These are phyloP conservation scores for Candida railenensis DNA, from an alignment of 805 yeast species.

Conservation along the genomic window DNA sequence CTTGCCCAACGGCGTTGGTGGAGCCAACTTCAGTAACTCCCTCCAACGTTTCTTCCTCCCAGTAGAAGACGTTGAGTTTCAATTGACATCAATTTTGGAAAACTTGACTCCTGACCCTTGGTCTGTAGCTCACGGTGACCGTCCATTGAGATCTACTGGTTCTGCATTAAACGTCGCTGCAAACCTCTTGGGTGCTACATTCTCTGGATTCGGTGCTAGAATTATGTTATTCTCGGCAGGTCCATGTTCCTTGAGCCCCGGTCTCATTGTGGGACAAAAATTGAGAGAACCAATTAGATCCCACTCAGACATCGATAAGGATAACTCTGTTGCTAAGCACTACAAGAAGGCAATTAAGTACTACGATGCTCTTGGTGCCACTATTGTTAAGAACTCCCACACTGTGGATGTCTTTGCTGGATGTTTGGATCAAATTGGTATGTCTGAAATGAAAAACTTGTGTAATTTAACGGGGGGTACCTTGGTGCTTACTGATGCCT, in stretches of 20 bases:
- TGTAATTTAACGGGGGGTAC: slow-evolving; percentile 90
- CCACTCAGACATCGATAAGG: slow-evolving; percentile 94
- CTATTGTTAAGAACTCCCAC: slow-evolving; percentile 70
- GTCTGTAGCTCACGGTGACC: slow-evolving; percentile 79
- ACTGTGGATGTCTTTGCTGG: slow-evolving; percentile 91
- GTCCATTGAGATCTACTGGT: slow-evolving; percentile 92
- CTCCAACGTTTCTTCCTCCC: slow-evolving; percentile 69
- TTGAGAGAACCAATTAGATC: slow-evolving; percentile 96
- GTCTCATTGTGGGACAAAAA: slow-evolving; percentile 87
- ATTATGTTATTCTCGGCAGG: slow-evolving; percentile 91
- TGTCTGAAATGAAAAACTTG: slow-evolving; percentile 87
- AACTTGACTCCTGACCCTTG: slow-evolving; percentile 79
- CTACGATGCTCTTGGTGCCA: slow-evolving; percentile 71
- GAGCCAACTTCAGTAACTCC: slow-evolving; percentile 18
- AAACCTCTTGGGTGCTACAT: slow-evolving; percentile 75
- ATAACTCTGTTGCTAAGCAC: slow-evolving; percentile 67
- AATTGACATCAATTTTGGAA: slow-evolving; percentile 76
- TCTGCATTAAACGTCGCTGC: slow-evolving; percentile 87
- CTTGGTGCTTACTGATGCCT: slow-evolving; percentile 83
- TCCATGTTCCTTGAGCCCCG: slow-evolving; percentile 93
- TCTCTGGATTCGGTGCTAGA: slow-evolving; percentile 84
- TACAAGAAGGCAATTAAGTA: slow-evolving; percentile 82
- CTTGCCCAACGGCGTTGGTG: not conserved
- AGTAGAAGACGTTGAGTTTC: slow-evolving; percentile 76
- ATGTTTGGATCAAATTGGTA: slow-evolving; percentile 93